Conservation (phyloP, 208 protist genomes). For the Entamoeba dispar region DNA sequence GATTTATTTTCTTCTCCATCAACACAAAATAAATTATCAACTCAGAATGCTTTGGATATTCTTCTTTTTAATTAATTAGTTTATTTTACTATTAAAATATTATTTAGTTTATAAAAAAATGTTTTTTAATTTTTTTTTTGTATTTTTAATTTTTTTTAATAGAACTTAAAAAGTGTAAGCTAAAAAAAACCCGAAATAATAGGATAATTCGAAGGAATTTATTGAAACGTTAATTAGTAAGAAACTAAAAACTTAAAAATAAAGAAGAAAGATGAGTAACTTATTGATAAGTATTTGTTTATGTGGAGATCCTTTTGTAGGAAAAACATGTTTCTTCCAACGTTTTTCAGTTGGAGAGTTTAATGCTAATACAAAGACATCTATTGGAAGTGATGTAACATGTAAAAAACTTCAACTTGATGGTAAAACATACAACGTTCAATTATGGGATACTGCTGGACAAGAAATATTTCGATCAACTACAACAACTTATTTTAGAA, state of each 20-base stretch:
- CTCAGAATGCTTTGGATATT: neutral
- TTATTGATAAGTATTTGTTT: neutral
- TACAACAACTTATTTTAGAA: neutral
- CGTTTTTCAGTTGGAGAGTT: neutral
- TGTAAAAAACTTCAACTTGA: neutral
- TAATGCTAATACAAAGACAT: neutral
- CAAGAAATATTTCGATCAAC: neutral
- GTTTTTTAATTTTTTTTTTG: neutral
- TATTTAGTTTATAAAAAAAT: neutral
- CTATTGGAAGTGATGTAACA: neutral
- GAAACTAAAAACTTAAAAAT: neutral
- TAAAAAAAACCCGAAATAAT: too few relatives aligned
- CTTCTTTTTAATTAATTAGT: neutral
- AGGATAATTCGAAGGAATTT: too few relatives aligned
- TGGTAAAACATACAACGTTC: neutral
- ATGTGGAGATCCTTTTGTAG: neutral
- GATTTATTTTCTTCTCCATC: neutral
- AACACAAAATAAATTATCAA: neutral
- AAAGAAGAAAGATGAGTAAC: neutral
- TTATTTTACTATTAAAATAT: neutral
- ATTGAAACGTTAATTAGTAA: too few relatives aligned
- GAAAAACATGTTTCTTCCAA: neutral
- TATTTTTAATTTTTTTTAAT: too few relatives aligned
- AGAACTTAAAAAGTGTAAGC: too few relatives aligned
- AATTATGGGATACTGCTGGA: neutral